Conservation (phyloP, 2,329 filamentous ascomycete species). For the Diplodia intermedia region DNA sequence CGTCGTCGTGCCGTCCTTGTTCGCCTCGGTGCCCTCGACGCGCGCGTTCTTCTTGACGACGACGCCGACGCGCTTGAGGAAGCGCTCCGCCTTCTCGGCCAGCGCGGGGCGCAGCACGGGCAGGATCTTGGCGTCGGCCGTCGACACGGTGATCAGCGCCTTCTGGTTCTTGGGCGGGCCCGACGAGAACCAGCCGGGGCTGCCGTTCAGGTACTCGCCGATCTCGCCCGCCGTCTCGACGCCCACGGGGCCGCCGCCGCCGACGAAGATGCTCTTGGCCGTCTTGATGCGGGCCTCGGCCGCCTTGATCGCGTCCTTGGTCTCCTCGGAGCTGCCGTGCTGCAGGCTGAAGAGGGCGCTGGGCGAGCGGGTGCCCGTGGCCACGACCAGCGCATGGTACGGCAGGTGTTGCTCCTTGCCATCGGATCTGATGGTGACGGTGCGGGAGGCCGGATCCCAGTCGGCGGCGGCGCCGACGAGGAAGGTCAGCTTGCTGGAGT, state of each 20-base stretch:
- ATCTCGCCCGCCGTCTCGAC: conserved; percentile 50
- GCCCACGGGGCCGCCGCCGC: conserved; percentile 46
- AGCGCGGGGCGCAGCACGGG: conserved; percentile 37
- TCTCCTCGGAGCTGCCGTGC: conserved; percentile 44
- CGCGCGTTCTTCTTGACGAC: conserved; percentile 35
- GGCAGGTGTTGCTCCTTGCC: conserved; percentile 20
- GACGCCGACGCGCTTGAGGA: conserved; percentile 42
- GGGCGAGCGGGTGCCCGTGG: conserved; percentile 45
- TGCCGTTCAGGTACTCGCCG: conserved; percentile 60
- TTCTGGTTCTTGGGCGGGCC: conserved; percentile 31
- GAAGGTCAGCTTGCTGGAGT: conserved; percentile 36
- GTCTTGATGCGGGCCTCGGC: conserved; percentile 40
- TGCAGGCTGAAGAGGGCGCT: conserved; percentile 43
- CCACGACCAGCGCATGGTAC: conserved; percentile 47
- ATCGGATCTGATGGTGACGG: conserved; percentile 38
- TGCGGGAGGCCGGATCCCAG: conserved; percentile 36
- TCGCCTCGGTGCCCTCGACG: conserved; percentile 33
- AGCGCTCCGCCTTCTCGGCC: conserved; percentile 40
- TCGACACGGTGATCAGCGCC: conserved; percentile 43
- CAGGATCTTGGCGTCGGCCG: conserved; percentile 40
- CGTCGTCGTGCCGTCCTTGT: conserved; percentile 50
- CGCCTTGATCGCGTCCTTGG: conserved; percentile 42
- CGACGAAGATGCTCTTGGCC: conserved; percentile 44
- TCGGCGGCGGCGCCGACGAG: conserved; percentile 41
- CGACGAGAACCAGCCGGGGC: conserved; percentile 48